Base-by-base conservation (phyloP, 2,329 filamentous ascomycete species). In the Leptographium radiaticola region DNA sequence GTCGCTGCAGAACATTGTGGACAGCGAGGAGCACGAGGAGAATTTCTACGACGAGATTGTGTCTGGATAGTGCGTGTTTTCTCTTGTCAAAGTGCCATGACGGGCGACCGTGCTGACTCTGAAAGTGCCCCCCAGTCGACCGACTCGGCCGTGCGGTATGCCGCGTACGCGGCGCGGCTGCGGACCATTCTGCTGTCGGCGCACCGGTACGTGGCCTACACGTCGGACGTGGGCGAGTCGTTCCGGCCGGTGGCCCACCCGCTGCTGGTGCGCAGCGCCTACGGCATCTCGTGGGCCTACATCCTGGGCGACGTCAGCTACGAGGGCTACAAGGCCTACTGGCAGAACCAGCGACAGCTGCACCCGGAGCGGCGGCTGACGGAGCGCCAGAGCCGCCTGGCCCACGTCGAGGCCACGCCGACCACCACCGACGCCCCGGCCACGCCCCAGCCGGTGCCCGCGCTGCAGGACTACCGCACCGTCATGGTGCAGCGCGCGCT, bases 171-270 rank as follows among this genome's bases (percentile, higher is more conserved):
- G 49, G 82, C 84, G 56, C 84, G 93, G 49, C 72, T 93, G 58
- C 83, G 88, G 57, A 95, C 90, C 9, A 87, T 97, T 60, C 81
- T 98, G 63, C 74, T 90, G 61, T 89, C 87, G 16, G 90, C 90
- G 5, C 93, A 97, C 64, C 84, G 93, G 63, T 98, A 98, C 65
- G 89, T 98, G 49, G 93, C 93, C 54, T 98, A 98, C 68, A 97
- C 93, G 0, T 90, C 85, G 20, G 91, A 97, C 64, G 91, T 98
- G 59, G 93, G 93, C 66, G 93, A 98, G 69, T 94, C 87, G 0
- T 98, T 98, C 70, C 82, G 93, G 2, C 93, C 93, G 0, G 79
- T 98, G 42, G 90, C 91, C 5, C 90, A 96, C 65, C 91, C 89
- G 0, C 83, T 77, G 62, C 71, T 94, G 4, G 86, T 98, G 12